Evolutionary conservation across 257 asterid genomes (phyloP).

Genomic region (Solanum rostratum): DNA sequence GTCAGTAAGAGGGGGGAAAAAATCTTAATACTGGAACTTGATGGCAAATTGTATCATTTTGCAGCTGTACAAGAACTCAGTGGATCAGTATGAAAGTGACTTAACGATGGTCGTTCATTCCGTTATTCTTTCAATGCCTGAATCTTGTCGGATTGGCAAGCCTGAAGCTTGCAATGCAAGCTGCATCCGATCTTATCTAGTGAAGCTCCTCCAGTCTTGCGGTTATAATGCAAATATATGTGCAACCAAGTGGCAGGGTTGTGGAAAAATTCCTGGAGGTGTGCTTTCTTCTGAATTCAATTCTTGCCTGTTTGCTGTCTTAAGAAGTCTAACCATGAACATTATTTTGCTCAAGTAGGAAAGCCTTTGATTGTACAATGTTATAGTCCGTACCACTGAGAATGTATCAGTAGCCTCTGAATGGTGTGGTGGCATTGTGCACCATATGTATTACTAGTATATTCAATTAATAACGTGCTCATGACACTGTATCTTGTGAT

Average conservation of each 20-base stretch:
- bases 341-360: not conserved
- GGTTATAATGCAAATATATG: conserved; percentile 42
- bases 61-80: conserved; percentile 23
- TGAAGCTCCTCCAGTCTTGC: conserved; percentile 30
- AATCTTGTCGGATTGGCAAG: conserved; percentile 12
- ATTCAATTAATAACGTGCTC: not conserved
- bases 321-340: not conserved
- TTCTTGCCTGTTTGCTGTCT: not conserved
- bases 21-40: not conserved
- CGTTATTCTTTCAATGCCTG: conserved; percentile 24
- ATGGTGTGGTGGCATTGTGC: not conserved
- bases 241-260: conserved; percentile 29
- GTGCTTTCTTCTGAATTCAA: not conserved
- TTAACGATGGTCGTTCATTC: conserved; percentile 31
- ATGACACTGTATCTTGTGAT: not conserved
- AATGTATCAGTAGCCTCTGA: not conserved
- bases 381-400: not conserved
- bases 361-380: not conserved
- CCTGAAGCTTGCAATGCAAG: conserved; percentile 24
- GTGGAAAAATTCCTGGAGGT: conserved; percentile 46
- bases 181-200: conserved; percentile 32
- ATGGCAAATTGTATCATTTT: not conserved
- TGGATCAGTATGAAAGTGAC: conserved; percentile 27
- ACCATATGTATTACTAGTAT: not conserved
- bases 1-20: not conserved